Base-by-base conservation (phyloP, 1,284 basidiomycete species). In the Entoloma clypeatum region DNA sequence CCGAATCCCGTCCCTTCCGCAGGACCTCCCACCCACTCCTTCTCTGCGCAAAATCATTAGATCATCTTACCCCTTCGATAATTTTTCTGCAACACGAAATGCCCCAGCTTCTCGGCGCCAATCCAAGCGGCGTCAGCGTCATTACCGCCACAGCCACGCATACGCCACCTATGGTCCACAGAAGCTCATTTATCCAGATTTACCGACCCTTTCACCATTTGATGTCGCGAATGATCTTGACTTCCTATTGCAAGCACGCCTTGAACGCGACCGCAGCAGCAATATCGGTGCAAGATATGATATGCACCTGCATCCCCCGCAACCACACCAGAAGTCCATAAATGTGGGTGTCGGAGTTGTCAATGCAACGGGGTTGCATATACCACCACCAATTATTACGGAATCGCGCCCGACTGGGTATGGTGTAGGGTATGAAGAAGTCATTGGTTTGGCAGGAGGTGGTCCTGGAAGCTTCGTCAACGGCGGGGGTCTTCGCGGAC, bases 211-310 rank as follows among this genome's bases (percentile, higher is more conserved):
- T 2, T 62, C 75, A 1, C 54, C 67, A 0, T 54, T 55, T n/a
- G 81, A 83, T 37, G 67, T 81, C 16, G 56, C 65, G 8, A 57
- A 59, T 23, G 81, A 84, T 52, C 58, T 82, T 7, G 77, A 84
- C 1, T 72, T 69, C 48, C 62, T 83, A 19, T 67, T 67, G 48
- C 67, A 69, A 43, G 63, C 74, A 45, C 68, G 74, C 5, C 7
- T 32, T 29, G 48, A 53, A 17, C 44, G 50, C 4, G 48, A 53
- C 22, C 47, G 50, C 22, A 31, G 27, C 4, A 43, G 52, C 19
- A 41, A 36, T 9, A 43, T 35, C 23, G 45, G 45, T 6, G 31
- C 37, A 7, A 25, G 22, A 11, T 51, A 53, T 32, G 52, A 53
- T 16, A 23, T 49, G 17, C 45, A 45, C 7, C 25, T 22, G 19